A percentile compares a stretch with the other conserved stretches of the same genome.
Evolutionary conservation across 208 protist genomes (phyloP).

Genomic region (Angomonas deanei): DNA sequence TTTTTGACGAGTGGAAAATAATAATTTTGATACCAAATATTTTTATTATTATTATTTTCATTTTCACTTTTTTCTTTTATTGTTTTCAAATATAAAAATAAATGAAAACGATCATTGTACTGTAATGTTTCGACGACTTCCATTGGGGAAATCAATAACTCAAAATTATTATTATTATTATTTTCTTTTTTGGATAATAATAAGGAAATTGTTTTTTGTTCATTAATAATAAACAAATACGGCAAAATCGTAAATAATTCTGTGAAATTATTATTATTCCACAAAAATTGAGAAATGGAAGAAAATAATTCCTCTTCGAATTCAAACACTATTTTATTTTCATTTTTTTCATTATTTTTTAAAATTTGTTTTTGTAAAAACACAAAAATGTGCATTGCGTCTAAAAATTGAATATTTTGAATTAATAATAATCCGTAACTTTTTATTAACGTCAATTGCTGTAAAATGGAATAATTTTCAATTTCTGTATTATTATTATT

Average conservation of each 20-base stretch:
- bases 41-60: slow-evolving; percentile 1
- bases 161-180: neutral
- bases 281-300: too few relatives aligned
- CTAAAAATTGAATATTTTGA: neutral
- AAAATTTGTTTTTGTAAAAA: neutral
- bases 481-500: neutral
- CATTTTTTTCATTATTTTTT: slow-evolving; percentile 1
- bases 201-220: neutral
- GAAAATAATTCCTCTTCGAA: too few relatives aligned
- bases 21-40: neutral
- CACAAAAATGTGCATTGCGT: neutral
- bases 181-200: neutral
- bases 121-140: neutral
- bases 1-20: neutral
- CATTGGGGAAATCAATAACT: neutral
- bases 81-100: neutral
- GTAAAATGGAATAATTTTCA: neutral
- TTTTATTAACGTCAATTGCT: neutral
- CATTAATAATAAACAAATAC: neutral
- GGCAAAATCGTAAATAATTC: neutral
- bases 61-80: neutral
- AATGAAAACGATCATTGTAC: neutral
- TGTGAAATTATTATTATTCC: too few relatives aligned
- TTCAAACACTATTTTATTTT: neutral
- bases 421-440: neutral